A percentile compares a stretch with the other conserved stretches of the same genome.
Conservation (phyloP, 176 grass and related monocot genomes). For the Triticum turgidum region DNA sequence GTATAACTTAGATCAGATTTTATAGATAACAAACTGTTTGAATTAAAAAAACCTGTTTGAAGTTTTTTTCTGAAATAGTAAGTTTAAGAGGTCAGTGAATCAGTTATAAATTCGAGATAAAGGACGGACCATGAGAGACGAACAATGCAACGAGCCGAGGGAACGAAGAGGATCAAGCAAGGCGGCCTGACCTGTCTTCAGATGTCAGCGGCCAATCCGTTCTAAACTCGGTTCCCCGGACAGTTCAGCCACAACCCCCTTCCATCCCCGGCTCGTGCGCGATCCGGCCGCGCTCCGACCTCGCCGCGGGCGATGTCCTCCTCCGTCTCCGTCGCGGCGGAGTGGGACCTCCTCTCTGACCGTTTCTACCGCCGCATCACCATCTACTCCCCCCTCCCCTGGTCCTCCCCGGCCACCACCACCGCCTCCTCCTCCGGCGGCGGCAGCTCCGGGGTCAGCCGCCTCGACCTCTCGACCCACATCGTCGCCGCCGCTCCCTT, state of each 20-base stretch:
- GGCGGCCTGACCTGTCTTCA: background rate
- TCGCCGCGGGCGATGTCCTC: constrained; percentile 62
- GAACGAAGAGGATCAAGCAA: too few relatives aligned
- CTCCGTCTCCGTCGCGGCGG: constrained; percentile 84
- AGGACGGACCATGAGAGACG: too few relatives aligned
- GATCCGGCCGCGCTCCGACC: constrained; percentile 28
- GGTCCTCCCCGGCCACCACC: constrained; percentile 33
- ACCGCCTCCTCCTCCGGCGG: constrained; percentile 47
- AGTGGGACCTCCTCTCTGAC: constrained; percentile 92
- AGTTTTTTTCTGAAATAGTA: too few relatives aligned
- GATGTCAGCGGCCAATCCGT: background rate
- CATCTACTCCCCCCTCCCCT: constrained; percentile 53
- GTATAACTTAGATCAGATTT: too few relatives aligned
- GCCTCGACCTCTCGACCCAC: constrained; percentile 87
- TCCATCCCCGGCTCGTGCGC: background rate
- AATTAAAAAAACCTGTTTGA: too few relatives aligned
- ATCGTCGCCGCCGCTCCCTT: constrained; percentile 71
- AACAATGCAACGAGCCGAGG: too few relatives aligned
- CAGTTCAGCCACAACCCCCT: background rate
- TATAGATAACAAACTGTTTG: too few relatives aligned
- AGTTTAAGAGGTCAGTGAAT: too few relatives aligned
- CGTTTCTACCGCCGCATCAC: constrained; percentile 75
- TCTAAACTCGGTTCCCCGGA: constrained; percentile 1
- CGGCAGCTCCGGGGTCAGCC: constrained; percentile 39
- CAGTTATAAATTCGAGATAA: too few relatives aligned